Percentiles rank a stretch among this genome's conserved stretches.
Conservation (phyloP, 192 early-diverging fungal species). For the Coemansia sp. region DNA sequence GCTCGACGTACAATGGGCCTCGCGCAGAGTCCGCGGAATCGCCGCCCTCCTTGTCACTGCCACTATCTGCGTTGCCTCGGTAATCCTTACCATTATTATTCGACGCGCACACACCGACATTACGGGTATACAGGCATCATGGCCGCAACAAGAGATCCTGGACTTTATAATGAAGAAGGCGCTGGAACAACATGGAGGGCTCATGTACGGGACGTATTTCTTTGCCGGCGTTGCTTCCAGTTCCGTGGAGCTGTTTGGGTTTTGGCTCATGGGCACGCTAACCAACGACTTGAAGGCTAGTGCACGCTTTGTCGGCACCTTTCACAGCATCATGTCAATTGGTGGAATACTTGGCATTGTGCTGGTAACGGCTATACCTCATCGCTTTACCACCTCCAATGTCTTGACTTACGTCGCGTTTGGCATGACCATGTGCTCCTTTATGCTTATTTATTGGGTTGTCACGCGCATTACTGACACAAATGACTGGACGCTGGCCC, state of each 20-base stretch:
- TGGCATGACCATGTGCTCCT: constrained; percentile 7
- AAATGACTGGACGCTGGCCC: constrained; percentile 38
- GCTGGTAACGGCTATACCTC: constrained; percentile 11
- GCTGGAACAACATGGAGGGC: constrained; percentile 1
- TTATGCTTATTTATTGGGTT: constrained; percentile 22
- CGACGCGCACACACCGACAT: constrained; percentile 3
- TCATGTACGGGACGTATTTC: constrained; percentile 26
- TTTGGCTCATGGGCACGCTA: constrained; percentile 44
- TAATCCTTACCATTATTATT: constrained; percentile 4
- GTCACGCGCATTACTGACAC: constrained; percentile 33
- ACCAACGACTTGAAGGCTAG: constrained; percentile 39
- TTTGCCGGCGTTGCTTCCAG: constrained; percentile 34
- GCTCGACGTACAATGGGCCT: constrained; percentile 33
- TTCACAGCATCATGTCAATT: constrained; percentile 29
- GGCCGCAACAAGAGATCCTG: neutral
- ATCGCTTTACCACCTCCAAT: constrained; percentile 14
- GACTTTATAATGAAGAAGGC: constrained; percentile 7
- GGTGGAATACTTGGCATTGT: constrained; percentile 28
- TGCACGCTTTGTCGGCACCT: constrained; percentile 39
- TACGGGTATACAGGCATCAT: constrained; percentile 3
- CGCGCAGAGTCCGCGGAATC: constrained; percentile 15
- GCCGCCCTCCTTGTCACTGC: constrained; percentile 6
- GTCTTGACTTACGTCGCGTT: constrained; percentile 21
- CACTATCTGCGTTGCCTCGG: constrained; percentile 9
- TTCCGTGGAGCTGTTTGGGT: constrained; percentile 40